A percentile compares a stretch with the other conserved stretches of the same genome.
Evolutionary conservation across 768 basidiomycete species (phyloP).

Genomic region (Piloderma croceum): DNA sequence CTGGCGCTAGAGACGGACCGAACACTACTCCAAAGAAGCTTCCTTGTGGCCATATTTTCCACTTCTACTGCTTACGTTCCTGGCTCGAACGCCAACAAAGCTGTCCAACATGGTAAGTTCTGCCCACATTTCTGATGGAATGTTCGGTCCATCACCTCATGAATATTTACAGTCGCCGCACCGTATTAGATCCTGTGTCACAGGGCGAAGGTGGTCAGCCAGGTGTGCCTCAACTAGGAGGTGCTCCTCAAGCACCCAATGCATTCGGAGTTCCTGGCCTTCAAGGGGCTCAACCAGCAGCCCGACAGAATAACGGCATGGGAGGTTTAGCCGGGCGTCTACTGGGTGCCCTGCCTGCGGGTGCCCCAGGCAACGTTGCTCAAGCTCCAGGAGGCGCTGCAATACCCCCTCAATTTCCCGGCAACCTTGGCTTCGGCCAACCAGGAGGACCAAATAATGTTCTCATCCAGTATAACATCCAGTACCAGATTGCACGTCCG

Average conservation of each 20-base stretch:
- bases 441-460: too few relatives aligned
- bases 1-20: slow-evolving; percentile 64
- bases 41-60: slow-evolving; percentile 96
- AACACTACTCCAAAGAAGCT: slow-evolving; percentile 97
- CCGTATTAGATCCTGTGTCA: slow-evolving; percentile 56
- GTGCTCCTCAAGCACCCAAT: slow-evolving; percentile 29
- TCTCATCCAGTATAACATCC: too few relatives aligned
- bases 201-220: slow-evolving; percentile 4
- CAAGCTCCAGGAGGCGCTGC: too few relatives aligned
- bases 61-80: slow-evolving; percentile 93
- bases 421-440: too few relatives aligned
- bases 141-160: slow-evolving; percentile 8
- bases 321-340: slow-evolving; percentile 42
- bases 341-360: too few relatives aligned
- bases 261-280: slow-evolving; percentile 22
- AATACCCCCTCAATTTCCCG: too few relatives aligned
- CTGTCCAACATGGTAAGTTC: slow-evolving; percentile 90
- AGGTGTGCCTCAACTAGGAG: slow-evolving; percentile 25
- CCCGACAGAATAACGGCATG: slow-evolving; percentile 33
- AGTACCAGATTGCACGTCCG: slow-evolving; percentile 42
- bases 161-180: slow-evolving; percentile 54
- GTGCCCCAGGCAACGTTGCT: too few relatives aligned
- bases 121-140: slow-evolving; percentile 4
- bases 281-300: slow-evolving; percentile 29
- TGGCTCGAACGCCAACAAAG: slow-evolving; percentile 99